Conservation (phyloP, 805 yeast genomes). For the Wickerhamiella bombiphila region DNA sequence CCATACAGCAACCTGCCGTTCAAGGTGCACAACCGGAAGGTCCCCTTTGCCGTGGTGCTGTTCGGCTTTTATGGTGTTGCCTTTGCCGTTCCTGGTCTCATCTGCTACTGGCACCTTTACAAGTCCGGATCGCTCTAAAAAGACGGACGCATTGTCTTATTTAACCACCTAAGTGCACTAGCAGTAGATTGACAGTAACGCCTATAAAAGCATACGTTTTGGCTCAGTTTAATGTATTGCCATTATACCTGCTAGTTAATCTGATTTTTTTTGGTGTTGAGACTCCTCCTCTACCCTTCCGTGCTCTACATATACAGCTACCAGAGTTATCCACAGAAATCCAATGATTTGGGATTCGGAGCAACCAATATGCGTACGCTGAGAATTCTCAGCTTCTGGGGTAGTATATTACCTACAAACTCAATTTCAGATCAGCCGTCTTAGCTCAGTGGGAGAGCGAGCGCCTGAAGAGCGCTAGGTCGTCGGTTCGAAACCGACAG, state of each 20-base stretch:
- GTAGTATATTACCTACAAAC: neutral
- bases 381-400: neutral
- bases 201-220: neutral
- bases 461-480: constrained; percentile 60
- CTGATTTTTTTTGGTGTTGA: neutral
- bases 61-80: constrained; percentile 61
- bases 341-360: neutral
- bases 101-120: constrained; percentile 68
- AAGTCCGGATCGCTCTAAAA: constrained; percentile 52
- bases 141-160: too few species aligned
- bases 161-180: too few species aligned
- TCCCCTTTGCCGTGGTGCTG: constrained; percentile 74
- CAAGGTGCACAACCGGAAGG: constrained; percentile 82
- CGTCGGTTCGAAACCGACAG: constrained; percentile 77
- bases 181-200: too few species aligned
- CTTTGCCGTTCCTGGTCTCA: constrained; percentile 62
- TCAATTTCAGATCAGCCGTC: constrained; percentile 21
- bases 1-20: constrained; percentile 88
- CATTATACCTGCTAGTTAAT: neutral
- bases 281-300: neutral
- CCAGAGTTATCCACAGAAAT: too few species aligned
- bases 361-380: neutral
- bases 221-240: neutral
- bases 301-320: neutral
- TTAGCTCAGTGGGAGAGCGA: constrained; percentile 39